phyloP scores from a whole-genome alignment of 306 rosid species.

The Abrus pulchellus region DNA sequence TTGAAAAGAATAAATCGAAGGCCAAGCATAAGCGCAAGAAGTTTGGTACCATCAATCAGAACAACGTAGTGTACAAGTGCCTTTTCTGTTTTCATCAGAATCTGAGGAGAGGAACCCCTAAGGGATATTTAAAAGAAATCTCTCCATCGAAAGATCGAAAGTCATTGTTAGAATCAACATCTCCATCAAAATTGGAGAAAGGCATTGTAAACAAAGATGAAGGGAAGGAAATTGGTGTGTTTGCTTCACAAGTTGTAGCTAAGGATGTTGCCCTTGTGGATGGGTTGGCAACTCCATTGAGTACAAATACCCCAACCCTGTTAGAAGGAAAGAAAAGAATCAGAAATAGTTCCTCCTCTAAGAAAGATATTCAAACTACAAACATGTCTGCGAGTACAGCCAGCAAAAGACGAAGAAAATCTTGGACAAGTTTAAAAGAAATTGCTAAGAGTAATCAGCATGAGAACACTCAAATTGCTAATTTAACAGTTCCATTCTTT shows the following conservation, averaged over 20 bases:
- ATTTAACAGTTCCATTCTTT: constrained; percentile 61
- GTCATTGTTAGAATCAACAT: constrained; percentile 46
- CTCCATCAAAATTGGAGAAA: constrained; percentile 42
- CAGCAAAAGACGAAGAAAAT: constrained; percentile 67
- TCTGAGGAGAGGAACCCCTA: constrained; percentile 71
- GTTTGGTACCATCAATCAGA: constrained; percentile 52
- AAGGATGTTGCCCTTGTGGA: constrained; percentile 27
- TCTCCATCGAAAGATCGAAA: constrained; percentile 52
- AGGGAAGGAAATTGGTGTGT: constrained; percentile 37
- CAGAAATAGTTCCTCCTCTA: constrained; percentile 51
- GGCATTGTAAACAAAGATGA: constrained; percentile 29
- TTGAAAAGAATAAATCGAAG: constrained; percentile 67
- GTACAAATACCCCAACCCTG: constrained; percentile 33
- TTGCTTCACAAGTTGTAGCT: constrained; percentile 6
- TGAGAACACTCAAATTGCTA: constrained; percentile 31
- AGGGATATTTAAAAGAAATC: constrained; percentile 66
- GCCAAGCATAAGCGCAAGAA: constrained; percentile 50
- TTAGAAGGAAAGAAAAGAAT: constrained; percentile 60
- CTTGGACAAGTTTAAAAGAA: constrained; percentile 88
- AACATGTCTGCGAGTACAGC: constrained; percentile 43
- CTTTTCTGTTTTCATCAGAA: constrained; percentile 71
- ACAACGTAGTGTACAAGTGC: constrained; percentile 70
- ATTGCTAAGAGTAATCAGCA: constrained; percentile 57
- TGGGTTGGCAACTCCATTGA: constrained; percentile 49
- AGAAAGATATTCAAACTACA: constrained; percentile 52